These are phyloP conservation scores for Lepidium didymum DNA, from an alignment of 345 rosid genomes.

Conservation along the genomic window DNA sequence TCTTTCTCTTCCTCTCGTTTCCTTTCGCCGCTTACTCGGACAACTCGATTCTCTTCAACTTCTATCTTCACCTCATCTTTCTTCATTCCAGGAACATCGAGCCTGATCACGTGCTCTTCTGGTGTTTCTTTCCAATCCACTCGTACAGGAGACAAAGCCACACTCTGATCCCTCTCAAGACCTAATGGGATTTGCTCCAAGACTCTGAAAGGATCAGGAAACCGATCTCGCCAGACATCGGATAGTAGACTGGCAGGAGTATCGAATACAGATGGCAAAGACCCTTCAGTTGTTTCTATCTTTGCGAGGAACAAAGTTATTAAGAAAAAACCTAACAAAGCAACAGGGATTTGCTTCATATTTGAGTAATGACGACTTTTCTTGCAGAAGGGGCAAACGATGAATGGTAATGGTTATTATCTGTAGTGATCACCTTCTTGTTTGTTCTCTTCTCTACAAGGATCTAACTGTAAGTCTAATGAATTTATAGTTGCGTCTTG, in stretches of 20 bases:
- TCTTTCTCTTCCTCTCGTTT: conserved; percentile 56
- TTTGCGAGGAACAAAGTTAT: conserved; percentile 12
- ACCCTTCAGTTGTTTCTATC: conserved; percentile 18
- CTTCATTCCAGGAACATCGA: conserved; percentile 73
- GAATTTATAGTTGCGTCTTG: neutral
- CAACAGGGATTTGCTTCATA: neutral
- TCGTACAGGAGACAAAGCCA: conserved; percentile 38
- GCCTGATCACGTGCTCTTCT: conserved; percentile 49
- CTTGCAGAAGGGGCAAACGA: neutral
- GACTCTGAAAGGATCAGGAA: conserved; percentile 52
- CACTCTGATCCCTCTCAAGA: conserved; percentile 37
- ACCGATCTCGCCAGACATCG: conserved; percentile 35
- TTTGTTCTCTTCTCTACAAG: neutral
- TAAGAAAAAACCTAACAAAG: conserved; percentile 3
- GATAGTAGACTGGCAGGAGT: conserved; percentile 27
- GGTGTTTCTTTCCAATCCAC: conserved; percentile 91
- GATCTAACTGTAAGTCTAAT: neutral
- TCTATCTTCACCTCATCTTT: conserved; percentile 78
- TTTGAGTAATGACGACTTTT: neutral
- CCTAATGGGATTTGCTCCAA: conserved; percentile 61
- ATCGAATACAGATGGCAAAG: conserved; percentile 34
- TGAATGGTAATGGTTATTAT: neutral
- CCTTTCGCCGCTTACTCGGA: conserved; percentile 75
- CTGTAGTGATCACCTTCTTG: neutral
- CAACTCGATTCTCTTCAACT: conserved; percentile 52